Conservation (phyloP, 2,329 filamentous ascomycete species). For the Akanthomyces lecanii region DNA sequence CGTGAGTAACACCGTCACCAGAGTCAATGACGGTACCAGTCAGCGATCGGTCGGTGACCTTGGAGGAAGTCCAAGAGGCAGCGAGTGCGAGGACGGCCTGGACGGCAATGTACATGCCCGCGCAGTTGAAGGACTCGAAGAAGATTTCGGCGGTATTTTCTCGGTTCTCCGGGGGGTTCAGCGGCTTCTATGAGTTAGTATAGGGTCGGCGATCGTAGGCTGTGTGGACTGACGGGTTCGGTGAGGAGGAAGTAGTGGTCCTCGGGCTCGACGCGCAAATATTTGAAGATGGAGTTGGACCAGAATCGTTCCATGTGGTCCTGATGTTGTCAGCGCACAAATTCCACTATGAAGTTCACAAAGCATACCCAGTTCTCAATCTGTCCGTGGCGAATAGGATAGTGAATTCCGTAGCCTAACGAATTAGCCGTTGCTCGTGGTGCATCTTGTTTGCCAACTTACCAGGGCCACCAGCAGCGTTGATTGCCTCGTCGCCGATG, state of each 20-base stretch:
- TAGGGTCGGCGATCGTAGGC: neutral
- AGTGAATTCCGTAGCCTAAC: constrained; percentile 88
- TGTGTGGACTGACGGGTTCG: constrained; percentile 67
- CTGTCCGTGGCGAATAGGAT: constrained; percentile 95
- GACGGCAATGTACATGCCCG: constrained; percentile 96
- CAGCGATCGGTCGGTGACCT: constrained; percentile 91
- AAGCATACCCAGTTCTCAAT: constrained; percentile 91
- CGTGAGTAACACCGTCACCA: constrained; percentile 97
- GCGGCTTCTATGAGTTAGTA: constrained; percentile 54
- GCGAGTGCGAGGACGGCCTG: constrained; percentile 95
- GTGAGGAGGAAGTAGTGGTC: constrained; percentile 98
- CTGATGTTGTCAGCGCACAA: constrained; percentile 43
- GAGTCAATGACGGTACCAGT: constrained; percentile 98
- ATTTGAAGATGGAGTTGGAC: constrained; percentile 99
- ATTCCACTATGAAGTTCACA: neutral
- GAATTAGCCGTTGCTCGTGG: constrained; percentile 21
- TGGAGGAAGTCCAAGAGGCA: constrained; percentile 97
- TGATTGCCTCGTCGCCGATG: constrained; percentile 92
- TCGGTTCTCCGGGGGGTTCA: constrained; percentile 97
- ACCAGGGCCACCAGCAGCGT: constrained; percentile 79
- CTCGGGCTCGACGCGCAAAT: constrained; percentile 94
- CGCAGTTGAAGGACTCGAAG: constrained; percentile 99
- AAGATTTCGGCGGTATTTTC: constrained; percentile 99
- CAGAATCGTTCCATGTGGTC: constrained; percentile 99
- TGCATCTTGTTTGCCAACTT: constrained; percentile 25